A percentile compares a stretch with the other conserved stretches of the same genome.
Evolutionary conservation across 768 basidiomycete species (phyloP).

Genomic region (Termitomyces sp.): DNA sequence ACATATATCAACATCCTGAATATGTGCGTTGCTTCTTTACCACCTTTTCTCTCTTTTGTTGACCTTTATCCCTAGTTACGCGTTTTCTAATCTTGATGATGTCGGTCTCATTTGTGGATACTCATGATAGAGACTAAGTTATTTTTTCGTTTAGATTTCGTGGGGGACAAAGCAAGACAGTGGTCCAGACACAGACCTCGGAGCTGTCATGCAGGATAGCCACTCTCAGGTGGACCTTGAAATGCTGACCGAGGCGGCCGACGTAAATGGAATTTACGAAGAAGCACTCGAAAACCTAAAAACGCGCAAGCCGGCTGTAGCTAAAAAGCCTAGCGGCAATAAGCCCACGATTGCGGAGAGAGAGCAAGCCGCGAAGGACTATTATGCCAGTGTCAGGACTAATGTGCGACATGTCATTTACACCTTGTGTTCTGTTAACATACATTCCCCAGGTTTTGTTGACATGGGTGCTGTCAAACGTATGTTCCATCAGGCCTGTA

Average conservation of each 20-base stretch:
- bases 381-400: constrained; percentile 84
- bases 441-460: constrained; percentile 48
- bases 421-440: neutral
- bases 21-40: constrained; percentile 45
- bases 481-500: constrained; percentile 25
- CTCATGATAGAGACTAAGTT: neutral
- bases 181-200: constrained; percentile 69
- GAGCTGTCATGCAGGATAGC: constrained; percentile 76
- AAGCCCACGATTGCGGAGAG: constrained; percentile 48
- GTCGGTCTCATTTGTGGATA: constrained; percentile 32
- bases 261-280: constrained; percentile 79
- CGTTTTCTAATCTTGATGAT: constrained; percentile 83
- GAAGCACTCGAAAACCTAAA: constrained; percentile 76
- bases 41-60: constrained; percentile 1
- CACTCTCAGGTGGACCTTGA: constrained; percentile 85
- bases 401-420: constrained; percentile 41
- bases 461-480: constrained; percentile 82
- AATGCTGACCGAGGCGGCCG: constrained; percentile 74
- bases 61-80: constrained; percentile 48
- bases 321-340: constrained; percentile 20
- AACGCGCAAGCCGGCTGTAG: constrained; percentile 36
- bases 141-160: constrained; percentile 52
- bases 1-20: constrained; percentile 73
- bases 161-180: constrained; percentile 97
- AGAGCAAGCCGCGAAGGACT: constrained; percentile 74